A percentile compares a stretch with the other conserved stretches of the same genome.
Conservation (phyloP, 192 early-diverging fungal genomes). For the Coemansia furcata region DNA sequence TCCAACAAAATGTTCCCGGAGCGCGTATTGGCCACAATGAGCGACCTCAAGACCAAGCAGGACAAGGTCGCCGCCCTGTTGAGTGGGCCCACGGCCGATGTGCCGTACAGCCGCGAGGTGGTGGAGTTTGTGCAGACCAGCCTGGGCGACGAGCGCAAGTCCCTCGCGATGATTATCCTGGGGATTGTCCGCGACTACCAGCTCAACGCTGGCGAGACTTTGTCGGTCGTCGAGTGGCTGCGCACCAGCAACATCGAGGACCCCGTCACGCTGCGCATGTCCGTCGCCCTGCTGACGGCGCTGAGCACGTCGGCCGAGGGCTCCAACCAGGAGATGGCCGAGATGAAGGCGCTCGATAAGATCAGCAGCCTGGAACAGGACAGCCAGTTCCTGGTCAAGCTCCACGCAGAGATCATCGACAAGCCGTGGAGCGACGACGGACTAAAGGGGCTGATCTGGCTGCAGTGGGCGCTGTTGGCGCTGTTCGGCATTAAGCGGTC, state of each 20-base stretch:
- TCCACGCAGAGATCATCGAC: slow-evolving; percentile 44
- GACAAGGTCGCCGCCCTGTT: slow-evolving; percentile 48
- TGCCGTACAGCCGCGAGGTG: slow-evolving; percentile 43
- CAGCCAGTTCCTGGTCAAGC: slow-evolving; percentile 35
- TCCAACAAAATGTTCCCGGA: slow-evolving; percentile 47
- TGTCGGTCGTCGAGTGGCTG: slow-evolving; percentile 43
- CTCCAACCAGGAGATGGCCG: slow-evolving; percentile 21
- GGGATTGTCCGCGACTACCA: slow-evolving; percentile 42
- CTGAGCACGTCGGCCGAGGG: slow-evolving; percentile 30
- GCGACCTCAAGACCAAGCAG: slow-evolving; percentile 52
- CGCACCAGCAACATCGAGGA: slow-evolving; percentile 35
- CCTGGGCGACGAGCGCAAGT: slow-evolving; percentile 46
- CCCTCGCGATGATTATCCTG: slow-evolving; percentile 47
- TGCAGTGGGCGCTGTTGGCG: slow-evolving; percentile 64
- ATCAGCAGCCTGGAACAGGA: slow-evolving; percentile 40
- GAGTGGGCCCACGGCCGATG: slow-evolving; percentile 51
- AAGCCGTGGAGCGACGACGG: slow-evolving; percentile 48
- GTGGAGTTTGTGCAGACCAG: slow-evolving; percentile 44
- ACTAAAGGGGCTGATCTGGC: slow-evolving; percentile 51
- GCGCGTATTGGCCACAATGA: slow-evolving; percentile 55
- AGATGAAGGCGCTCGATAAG: slow-evolving; percentile 44
- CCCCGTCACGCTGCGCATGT: slow-evolving; percentile 39
- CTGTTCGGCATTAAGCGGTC: slow-evolving; percentile 51
- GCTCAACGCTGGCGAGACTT: slow-evolving; percentile 35
- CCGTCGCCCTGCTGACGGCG: slow-evolving; percentile 28